Conservation (phyloP, 2,329 filamentous ascomycete genomes). For the Trichoderma sp. region DNA sequence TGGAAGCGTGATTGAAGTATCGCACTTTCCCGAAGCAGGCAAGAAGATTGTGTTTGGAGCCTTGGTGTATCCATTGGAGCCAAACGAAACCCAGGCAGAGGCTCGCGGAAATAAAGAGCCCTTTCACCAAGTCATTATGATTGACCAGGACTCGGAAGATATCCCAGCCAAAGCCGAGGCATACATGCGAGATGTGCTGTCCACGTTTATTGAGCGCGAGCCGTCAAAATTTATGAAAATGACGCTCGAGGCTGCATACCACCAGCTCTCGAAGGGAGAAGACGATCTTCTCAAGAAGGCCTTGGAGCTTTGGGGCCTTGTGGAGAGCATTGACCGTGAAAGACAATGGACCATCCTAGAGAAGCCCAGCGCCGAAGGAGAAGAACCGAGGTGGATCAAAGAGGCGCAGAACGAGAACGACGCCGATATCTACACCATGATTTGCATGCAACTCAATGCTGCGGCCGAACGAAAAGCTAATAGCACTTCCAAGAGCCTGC, state of each 20-base stretch:
- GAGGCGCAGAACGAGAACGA: conserved; percentile 52
- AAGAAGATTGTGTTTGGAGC: conserved; percentile 46
- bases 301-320: conserved; percentile 64
- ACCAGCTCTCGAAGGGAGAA: conserved; percentile 49
- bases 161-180: conserved; percentile 59
- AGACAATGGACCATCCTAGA: conserved; percentile 61
- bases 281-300: conserved; percentile 59
- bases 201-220: conserved; percentile 60
- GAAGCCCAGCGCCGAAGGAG: conserved; percentile 45
- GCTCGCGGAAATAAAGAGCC: conserved; percentile 40
- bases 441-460: conserved; percentile 65
- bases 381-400: conserved; percentile 50
- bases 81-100: conserved; percentile 39
- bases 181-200: conserved; percentile 61
- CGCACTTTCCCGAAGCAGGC: conserved; percentile 58
- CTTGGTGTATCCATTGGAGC: conserved; percentile 39
- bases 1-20: conserved; percentile 56
- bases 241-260: conserved; percentile 56
- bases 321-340: conserved; percentile 66
- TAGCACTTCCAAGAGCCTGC: conserved; percentile 57
- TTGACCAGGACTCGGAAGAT: conserved; percentile 63
- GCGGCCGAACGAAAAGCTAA: conserved; percentile 66
- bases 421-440: conserved; percentile 60
- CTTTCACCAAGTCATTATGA: conserved; percentile 51
- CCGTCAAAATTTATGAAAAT: conserved; percentile 61